phyloP scores from a whole-genome alignment of 2,329 filamentous ascomycete genomes.

The Aspergillus hiratsukae region DNA sequence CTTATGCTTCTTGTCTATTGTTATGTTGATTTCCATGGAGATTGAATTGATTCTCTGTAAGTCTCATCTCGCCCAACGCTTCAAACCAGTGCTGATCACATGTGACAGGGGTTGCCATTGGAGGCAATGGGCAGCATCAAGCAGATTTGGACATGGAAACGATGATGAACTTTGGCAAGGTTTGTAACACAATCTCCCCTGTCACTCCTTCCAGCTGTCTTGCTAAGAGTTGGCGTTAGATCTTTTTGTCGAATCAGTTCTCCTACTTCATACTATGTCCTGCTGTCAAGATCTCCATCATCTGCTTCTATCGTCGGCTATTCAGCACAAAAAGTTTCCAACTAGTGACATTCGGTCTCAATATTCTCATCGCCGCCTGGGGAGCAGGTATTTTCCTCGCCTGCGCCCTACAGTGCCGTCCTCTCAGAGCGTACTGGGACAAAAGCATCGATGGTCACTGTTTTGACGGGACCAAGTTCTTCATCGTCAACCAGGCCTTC shows the following conservation, averaged over 20 bases:
- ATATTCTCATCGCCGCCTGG: slow-evolving; percentile 23
- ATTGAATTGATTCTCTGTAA: slow-evolving; percentile 28
- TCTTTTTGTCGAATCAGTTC: slow-evolving; percentile 33
- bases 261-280: slow-evolving; percentile 32
- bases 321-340: slow-evolving; percentile 29
- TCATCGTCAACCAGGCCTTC: slow-evolving; percentile 32
- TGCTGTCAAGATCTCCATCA: slow-evolving; percentile 30
- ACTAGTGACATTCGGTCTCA: slow-evolving; percentile 1
- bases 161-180: slow-evolving; percentile 28
- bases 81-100: slow-evolving; percentile 6
- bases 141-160: slow-evolving; percentile 16
- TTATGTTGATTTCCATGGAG: slow-evolving; percentile 27
- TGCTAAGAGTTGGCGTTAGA: slow-evolving; percentile 14
- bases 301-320: slow-evolving; percentile 33
- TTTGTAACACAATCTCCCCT: slow-evolving; percentile 6
- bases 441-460: slow-evolving; percentile 22
- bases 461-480: slow-evolving; percentile 24
- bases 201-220: neutral
- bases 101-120: slow-evolving; percentile 28
- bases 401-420: slow-evolving; percentile 30
- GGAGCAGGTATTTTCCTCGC: slow-evolving; percentile 27
- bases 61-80: neutral
- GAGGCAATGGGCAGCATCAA: slow-evolving; percentile 26
- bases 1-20: slow-evolving; percentile 22
- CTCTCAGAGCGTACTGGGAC: slow-evolving; percentile 29